Conservation (phyloP, 495 filamentous ascomycete species). For the Aeminium ludgeri region DNA sequence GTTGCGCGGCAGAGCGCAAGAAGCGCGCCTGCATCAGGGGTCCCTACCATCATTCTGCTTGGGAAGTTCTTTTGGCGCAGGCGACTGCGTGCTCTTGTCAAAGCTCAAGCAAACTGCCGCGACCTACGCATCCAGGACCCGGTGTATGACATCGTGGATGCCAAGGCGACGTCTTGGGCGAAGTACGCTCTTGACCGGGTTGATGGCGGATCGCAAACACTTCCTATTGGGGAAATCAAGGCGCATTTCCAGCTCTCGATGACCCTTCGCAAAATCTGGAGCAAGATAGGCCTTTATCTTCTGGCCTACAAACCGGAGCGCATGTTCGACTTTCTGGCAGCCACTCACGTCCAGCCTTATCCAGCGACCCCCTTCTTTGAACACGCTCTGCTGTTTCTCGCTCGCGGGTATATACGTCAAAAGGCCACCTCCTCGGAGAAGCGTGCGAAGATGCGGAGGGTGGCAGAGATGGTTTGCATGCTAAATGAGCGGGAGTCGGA, state of each 20-base stretch:
- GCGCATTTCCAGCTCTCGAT: conserved; percentile 1
- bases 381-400: conserved; percentile 1
- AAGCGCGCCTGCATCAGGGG: no score
- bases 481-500: conserved; percentile 4
- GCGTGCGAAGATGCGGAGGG: not conserved
- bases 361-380: not conserved
- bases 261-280: conserved; percentile 2
- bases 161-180: not conserved
- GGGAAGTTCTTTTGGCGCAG: no score
- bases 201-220: not conserved
- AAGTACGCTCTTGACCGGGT: not conserved
- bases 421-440: no score
- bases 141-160: not conserved
- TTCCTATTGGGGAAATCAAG: not conserved
- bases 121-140: no score
- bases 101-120: no score
- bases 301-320: conserved; percentile 2
- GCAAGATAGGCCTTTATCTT: conserved; percentile 6
- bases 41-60: no score
- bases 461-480: conserved; percentile 1
- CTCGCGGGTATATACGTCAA: not conserved
- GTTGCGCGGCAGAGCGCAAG: no score
- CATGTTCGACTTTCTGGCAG: conserved; percentile 5
- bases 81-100: no score
- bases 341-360: conserved; percentile 3